Evolutionary conservation across 148 eudicot genomes (phyloP).

Genomic region (Polygonum maritimum): DNA sequence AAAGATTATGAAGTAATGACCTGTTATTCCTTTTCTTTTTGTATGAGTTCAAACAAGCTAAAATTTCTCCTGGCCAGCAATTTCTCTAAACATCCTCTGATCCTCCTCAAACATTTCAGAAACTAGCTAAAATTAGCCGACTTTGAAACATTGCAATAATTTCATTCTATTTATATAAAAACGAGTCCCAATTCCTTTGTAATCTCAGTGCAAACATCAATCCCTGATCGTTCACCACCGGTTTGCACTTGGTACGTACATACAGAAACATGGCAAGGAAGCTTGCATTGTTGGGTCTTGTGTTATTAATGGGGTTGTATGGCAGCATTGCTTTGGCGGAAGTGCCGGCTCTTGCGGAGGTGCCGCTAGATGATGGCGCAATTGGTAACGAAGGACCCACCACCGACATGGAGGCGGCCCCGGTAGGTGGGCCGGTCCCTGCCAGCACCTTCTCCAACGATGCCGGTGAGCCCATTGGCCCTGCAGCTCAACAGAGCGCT

Average conservation of each 20-base stretch:
- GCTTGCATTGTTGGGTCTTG: background rate
- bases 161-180: background rate
- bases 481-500: background rate
- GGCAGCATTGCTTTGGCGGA: background rate
- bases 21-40: background rate
- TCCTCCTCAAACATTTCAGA: background rate
- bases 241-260: background rate
- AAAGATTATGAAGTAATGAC: background rate
- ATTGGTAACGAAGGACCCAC: background rate
- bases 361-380: background rate
- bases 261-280: background rate
- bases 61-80: background rate
- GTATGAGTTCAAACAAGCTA: background rate
- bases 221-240: background rate
- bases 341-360: background rate
- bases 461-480: background rate
- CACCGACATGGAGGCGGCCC: background rate
- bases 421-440: constrained; percentile 7
- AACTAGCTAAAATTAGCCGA: background rate
- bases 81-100: background rate
- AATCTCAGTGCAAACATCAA: background rate
- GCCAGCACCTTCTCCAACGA: background rate
- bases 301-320: background rate
- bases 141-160: background rate
- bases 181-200: background rate